Base-by-base conservation (phyloP, 1,284 basidiomycete genomes). In the Moesziomyces aphidis region DNA sequence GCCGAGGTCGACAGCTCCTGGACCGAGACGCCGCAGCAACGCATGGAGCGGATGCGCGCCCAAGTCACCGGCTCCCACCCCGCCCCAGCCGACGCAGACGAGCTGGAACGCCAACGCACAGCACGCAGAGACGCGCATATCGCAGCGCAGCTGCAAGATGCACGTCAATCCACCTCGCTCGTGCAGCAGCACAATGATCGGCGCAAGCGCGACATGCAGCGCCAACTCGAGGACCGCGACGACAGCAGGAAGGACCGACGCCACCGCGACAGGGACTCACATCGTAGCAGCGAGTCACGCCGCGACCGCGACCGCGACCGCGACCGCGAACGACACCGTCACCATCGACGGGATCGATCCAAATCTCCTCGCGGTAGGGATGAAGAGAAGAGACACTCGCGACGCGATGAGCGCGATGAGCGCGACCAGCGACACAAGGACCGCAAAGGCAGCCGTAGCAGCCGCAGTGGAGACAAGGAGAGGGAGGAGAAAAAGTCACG, bases 1-100 rank as follows among this genome's bases (percentile, higher is more conserved):
- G 58, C 42, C 3, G 61, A 61, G 42, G 63, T 49, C 3, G 73
- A 81, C 24, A 75, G 67, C 11, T 31, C 76, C 1, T 82, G 80
- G 80, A 80, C 77, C 7, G 80, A 82, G 54, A 80, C 75, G 21
- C 78, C 78, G 2, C 68, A 75, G 31, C 61, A 80, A 45, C 52
- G 75, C 17, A 24, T 55, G 23, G 53, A 76, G 50, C 67, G 80
- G 3, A 61, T 79, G 55, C 65, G 76, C 34, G 56, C 55, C n/a
- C 48, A 36, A 36, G 46, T 50, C 34, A 55, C 31, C 22, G 59
- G 24, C 10, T 55, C 31, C 10, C 31, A 34, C 31, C 31, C 15
- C n/a, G 15, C 49, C 4, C 22, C 17, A 1, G 17, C 31, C 23
- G 48, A 63, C 15, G 53, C 58, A 24, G 68, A 72, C 21, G 34